Evolutionary conservation across 2,329 filamentous ascomycete genomes (phyloP).

Genomic region (Lecanoromycetidae sp.): DNA sequence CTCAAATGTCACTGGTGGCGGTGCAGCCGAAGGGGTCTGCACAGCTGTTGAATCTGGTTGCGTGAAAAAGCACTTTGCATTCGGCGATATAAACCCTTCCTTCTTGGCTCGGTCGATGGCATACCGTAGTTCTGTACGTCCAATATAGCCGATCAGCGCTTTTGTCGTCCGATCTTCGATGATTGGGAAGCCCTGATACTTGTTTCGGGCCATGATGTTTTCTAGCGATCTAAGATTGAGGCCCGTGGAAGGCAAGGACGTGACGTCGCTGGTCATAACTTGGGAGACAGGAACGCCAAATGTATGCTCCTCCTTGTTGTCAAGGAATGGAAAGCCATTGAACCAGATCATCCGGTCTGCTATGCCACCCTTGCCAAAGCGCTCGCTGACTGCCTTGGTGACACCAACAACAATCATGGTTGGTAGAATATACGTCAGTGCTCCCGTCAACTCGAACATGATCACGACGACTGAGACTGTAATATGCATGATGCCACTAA

Average conservation of each 20-base stretch:
- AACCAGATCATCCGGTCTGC: conserved; percentile 99
- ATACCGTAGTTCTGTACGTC: conserved; percentile 80
- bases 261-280: conserved; percentile 70
- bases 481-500: conserved; percentile 97
- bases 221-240: conserved; percentile 68
- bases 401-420: conserved; percentile 99
- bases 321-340: conserved; percentile 90
- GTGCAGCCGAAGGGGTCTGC: conserved; percentile 21
- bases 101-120: conserved; percentile 70
- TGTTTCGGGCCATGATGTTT: conserved; percentile 60
- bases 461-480: conserved; percentile 95
- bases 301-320: conserved; percentile 94
- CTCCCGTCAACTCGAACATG: conserved; percentile 98
- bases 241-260: conserved; percentile 61
- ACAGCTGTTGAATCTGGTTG: conserved; percentile 34
- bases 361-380: conserved; percentile 91
- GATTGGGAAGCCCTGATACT: conserved; percentile 87
- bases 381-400: conserved; percentile 82
- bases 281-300: conserved; percentile 89
- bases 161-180: conserved; percentile 61
- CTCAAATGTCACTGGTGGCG: conserved; percentile 45
- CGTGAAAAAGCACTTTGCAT: conserved; percentile 63
- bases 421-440: conserved; percentile 87
- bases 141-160: conserved; percentile 79
- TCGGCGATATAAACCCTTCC: conserved; percentile 52